Evolutionary conservation across 2,329 filamentous ascomycete genomes (phyloP).

Genomic region (Ampelomyces quisqualis): DNA sequence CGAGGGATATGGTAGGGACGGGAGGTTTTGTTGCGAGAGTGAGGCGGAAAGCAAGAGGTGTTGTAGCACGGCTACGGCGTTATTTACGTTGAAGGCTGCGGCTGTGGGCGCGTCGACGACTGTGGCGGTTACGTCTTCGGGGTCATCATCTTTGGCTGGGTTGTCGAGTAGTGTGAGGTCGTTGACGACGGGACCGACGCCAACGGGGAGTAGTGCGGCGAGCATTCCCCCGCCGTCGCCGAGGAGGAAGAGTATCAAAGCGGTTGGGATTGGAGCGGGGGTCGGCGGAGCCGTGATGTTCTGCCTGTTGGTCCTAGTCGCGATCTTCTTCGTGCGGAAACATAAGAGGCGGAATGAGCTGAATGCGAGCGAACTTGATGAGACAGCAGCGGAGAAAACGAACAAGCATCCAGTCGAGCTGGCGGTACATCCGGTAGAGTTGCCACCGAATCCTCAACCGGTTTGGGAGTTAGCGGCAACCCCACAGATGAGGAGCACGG

Average conservation of each 20-base stretch:
- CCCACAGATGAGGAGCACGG: not conserved
- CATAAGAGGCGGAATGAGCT: not conserved
- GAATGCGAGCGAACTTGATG: not conserved
- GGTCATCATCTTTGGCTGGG: too few relatives aligned
- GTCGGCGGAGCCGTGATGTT: not conserved
- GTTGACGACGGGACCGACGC: not conserved
- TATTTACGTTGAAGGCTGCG: slow-evolving; percentile 6
- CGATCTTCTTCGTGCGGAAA: not conserved
- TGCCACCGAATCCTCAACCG: not conserved
- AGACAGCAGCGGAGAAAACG: not conserved
- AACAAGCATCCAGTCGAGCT: not conserved
- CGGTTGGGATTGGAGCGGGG: not conserved
- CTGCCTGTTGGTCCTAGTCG: not conserved
- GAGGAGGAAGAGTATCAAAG: not conserved
- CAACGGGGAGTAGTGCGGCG: not conserved
- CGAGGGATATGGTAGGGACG: slow-evolving; percentile 12
- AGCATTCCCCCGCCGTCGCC: not conserved
- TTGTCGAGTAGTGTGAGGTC: not conserved
- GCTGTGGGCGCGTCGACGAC: not conserved
- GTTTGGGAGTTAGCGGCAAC: not conserved
- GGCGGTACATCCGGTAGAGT: not conserved
- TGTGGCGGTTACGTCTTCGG: not conserved
- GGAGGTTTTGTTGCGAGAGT: slow-evolving; percentile 16
- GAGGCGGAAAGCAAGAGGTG: slow-evolving; percentile 11
- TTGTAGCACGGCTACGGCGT: slow-evolving; percentile 11